A percentile compares a stretch with the other conserved stretches of the same genome.
Conservation (phyloP, 495 filamentous ascomycete species). For the Penicillium ucsense region DNA sequence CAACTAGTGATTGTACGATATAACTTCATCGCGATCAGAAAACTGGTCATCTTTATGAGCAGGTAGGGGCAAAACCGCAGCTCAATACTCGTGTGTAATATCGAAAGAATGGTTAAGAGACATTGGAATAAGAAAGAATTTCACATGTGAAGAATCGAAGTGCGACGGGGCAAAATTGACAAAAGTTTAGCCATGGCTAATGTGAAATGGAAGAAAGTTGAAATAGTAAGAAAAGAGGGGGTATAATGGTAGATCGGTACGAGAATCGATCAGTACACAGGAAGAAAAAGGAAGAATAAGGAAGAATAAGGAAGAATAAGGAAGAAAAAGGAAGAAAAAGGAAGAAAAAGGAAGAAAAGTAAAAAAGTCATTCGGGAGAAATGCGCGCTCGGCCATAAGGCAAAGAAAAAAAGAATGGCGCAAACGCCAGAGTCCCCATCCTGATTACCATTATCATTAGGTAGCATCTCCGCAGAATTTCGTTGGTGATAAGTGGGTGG, state of each 20-base stretch:
- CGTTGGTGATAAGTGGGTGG: slow-evolving; percentile 15
- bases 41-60: too few species aligned
- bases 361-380: too few species aligned
- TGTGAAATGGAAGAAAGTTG: not conserved
- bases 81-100: too few species aligned
- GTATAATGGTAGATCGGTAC: slow-evolving; percentile 25
- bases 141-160: not conserved
- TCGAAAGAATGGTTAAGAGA: too few species aligned
- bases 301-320: slow-evolving; percentile 5
- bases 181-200: slow-evolving; percentile 1
- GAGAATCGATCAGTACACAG: slow-evolving; percentile 9
- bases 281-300: slow-evolving; percentile 3
- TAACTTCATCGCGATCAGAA: too few species aligned
- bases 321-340: not conserved
- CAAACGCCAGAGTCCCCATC: slow-evolving; percentile 9
- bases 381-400: not conserved
- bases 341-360: not conserved
- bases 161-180: not conserved
- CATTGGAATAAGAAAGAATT: too few species aligned
- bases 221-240: slow-evolving; percentile 9
- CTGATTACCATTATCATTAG: slow-evolving; percentile 35
- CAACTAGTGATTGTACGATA: too few species aligned
- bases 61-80: too few species aligned
- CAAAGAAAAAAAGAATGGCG: not conserved
- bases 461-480: slow-evolving; percentile 17